Conservation (phyloP, 176 grass and related monocot genomes). For the Oryza officinalis region DNA sequence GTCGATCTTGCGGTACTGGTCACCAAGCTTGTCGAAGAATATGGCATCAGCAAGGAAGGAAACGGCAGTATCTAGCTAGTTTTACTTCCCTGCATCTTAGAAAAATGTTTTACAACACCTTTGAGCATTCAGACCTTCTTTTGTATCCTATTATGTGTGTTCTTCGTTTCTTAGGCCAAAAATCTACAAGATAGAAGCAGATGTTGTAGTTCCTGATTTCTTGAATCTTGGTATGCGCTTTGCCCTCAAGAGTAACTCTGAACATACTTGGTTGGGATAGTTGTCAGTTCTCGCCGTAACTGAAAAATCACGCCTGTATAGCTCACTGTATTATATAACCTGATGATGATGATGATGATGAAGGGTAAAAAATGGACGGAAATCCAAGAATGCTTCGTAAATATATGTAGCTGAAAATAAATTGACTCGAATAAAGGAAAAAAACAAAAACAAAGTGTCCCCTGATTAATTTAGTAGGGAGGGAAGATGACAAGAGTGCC, state of each 20-base stretch:
- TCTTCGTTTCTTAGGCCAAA: not conserved
- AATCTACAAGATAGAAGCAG: not conserved
- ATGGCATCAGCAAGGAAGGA: constrained; percentile 28
- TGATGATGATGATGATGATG: too few relatives aligned
- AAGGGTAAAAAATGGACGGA: too few relatives aligned
- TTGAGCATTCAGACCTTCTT: not conserved
- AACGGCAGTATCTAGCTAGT: not conserved
- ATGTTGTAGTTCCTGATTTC: not conserved
- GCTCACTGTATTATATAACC: too few relatives aligned
- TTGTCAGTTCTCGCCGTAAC: too few relatives aligned
- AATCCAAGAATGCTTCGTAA: too few relatives aligned
- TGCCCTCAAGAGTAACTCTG: not conserved
- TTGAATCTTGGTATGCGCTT: not conserved
- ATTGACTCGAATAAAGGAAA: too few relatives aligned
- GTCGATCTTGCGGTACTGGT: constrained; percentile 75
- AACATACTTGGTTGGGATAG: too few relatives aligned
- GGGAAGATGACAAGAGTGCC: too few relatives aligned
- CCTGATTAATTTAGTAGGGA: too few relatives aligned
- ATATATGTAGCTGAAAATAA: too few relatives aligned
- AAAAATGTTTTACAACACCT: not conserved
- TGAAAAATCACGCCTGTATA: too few relatives aligned
- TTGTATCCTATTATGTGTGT: not conserved
- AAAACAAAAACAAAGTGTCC: too few relatives aligned
- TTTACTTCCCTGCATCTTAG: not conserved
- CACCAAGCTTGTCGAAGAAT: constrained; percentile 82